Percentiles rank a stretch among this genome's conserved stretches.
Evolutionary conservation across 495 filamentous ascomycete genomes (phyloP).

Genomic region (Lichenothelia convexa): DNA sequence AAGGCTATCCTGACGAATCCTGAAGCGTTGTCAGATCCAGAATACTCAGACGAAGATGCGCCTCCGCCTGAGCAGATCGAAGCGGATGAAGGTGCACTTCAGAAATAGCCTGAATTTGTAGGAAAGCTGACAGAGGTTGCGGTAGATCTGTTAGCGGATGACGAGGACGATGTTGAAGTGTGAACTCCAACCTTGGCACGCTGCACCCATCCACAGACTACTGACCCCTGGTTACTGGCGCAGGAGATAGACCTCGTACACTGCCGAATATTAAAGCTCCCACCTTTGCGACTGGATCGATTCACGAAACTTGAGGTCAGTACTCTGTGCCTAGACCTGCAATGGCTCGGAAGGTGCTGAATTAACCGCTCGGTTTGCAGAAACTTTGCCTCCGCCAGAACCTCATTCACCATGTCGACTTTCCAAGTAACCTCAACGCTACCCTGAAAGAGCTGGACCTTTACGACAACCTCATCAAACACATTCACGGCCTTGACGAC

Average conservation of each 20-base stretch:
- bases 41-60: constrained; percentile 72
- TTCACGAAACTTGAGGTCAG: constrained; percentile 55
- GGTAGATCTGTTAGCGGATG: constrained; percentile 47
- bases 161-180: constrained; percentile 40
- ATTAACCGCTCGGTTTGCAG: constrained; percentile 14
- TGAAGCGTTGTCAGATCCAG: constrained; percentile 61
- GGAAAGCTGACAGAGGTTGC: not conserved
- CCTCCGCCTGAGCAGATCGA: constrained; percentile 55
- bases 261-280: constrained; percentile 61
- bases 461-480: constrained; percentile 92
- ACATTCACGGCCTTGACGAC: constrained; percentile 66
- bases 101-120: not conserved
- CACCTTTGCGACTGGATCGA: constrained; percentile 59
- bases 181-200: constrained; percentile 6
- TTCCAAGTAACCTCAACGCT: constrained; percentile 40
- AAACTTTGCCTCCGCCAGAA: constrained; percentile 92
- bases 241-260: constrained; percentile 85
- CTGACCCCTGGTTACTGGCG: not conserved
- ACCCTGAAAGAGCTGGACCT: constrained; percentile 74
- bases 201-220: not conserved
- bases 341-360: not conserved
- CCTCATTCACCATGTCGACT: constrained; percentile 58
- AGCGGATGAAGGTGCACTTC: constrained; percentile 56
- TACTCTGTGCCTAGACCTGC: not conserved
- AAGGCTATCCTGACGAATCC: constrained; percentile 48